A percentile compares a stretch with the other conserved stretches of the same genome.
Evolutionary conservation across 2,329 filamentous ascomycete species (phyloP).

Genomic region (Pleoardoris graminearum): DNA sequence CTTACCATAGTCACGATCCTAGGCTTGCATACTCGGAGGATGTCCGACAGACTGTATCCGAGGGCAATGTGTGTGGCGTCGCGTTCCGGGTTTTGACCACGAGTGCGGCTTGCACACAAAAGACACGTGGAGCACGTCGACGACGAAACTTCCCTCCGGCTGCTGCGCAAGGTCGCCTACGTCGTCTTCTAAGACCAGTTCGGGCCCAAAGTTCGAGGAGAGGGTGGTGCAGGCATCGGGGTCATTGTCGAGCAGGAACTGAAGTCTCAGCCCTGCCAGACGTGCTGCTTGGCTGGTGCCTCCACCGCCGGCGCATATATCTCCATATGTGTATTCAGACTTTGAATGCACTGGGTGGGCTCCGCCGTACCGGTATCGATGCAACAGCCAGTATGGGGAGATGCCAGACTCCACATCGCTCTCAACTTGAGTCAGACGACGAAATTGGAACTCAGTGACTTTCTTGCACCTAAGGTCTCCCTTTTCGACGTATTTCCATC

Average conservation of each 20-base stretch:
- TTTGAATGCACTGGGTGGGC: no score
- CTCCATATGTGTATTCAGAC: background rate
- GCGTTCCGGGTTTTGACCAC: background rate
- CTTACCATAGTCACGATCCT: conserved; percentile 1
- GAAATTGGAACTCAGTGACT: background rate
- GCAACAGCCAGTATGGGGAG: background rate
- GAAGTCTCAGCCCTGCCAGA: background rate
- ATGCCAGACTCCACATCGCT: background rate
- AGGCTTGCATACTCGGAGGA: background rate
- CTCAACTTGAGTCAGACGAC: background rate
- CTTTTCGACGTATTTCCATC: background rate
- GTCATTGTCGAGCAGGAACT: background rate
- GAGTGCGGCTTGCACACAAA: conserved; percentile 1
- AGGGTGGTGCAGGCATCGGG: background rate
- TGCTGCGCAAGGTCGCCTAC: background rate
- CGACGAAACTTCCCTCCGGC: background rate
- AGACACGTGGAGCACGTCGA: background rate
- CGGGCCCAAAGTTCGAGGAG: background rate
- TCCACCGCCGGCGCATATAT: background rate
- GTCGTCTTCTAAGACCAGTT: background rate
- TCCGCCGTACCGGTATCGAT: background rate
- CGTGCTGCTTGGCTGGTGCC: background rate
- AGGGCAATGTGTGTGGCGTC: background rate
- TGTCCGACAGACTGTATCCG: background rate
- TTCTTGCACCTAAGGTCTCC: background rate